Evolutionary conservation across 805 yeast species (phyloP), one percentile per base, ranked within the genome.

Genomic region (Wickerhamomyces chambardii): DNA sequence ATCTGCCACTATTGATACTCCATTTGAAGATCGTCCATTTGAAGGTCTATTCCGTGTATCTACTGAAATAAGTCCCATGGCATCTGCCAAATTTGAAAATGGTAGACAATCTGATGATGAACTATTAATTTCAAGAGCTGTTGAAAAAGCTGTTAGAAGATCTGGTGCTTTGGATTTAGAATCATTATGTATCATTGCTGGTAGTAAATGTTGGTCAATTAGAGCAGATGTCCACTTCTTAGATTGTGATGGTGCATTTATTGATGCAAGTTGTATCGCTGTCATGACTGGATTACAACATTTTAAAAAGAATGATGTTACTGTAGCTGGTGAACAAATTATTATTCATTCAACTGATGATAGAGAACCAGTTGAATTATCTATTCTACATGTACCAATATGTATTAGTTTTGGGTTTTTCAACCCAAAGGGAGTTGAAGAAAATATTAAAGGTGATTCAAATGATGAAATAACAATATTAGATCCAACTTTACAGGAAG

Each of bases 151-250:
- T 1, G 79, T 92, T 32, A 72, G 95, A 50, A 69, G 96, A 51
- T 83, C 95, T 2, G 84, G 84, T 42, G 95, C 97, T 1, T 61
- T 92, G 31, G 98, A 92, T 58, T 68, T 90, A 29, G 98, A 92
- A 55, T 75, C 85, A 33, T 61, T 92, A 31, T 90, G 97, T 61
- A 85, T 92, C 31, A 73, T 84, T 17, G 95, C 96, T 0, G 97
- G 97, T 2, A 71, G 77, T 36, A 80, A 85, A 44, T 87, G 95
- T 52, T 92, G 98, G 98, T 70, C 78, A 37, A 66, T 92, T 11
- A 71, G 94, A 38, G 97, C 94, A 0, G 97, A 89, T 52, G 75
- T 92, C 15, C 95, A 87, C 51, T 84, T 84, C 48, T 59, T 92
- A 38, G 82, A 87, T 53, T 86, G 76, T 51, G 98, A 92, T 58